Evolutionary conservation across 495 filamentous ascomycete species (phyloP).

Genomic region (Massariosphaeria phaeospora): DNA sequence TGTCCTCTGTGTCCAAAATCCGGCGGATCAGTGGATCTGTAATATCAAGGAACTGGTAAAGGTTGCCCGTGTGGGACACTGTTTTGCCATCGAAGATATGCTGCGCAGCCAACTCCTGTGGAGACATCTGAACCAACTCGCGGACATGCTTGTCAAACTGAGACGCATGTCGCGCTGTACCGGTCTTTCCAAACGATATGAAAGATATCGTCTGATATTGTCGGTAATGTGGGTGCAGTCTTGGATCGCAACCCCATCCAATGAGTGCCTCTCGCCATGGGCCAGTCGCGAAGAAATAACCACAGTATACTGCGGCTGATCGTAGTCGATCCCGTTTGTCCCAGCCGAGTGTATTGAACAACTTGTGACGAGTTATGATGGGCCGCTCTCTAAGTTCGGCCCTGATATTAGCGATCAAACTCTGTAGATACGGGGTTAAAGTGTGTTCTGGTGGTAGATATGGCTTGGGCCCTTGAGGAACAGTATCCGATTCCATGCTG

Average conservation of each 20-base stretch:
- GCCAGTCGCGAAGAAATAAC: slow-evolving; percentile 83
- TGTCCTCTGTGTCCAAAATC: slow-evolving; percentile 48
- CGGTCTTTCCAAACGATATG: slow-evolving; percentile 40
- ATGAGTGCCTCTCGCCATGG: slow-evolving; percentile 87
- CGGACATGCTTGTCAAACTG: background rate
- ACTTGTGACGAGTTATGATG: slow-evolving; percentile 76
- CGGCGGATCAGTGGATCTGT: slow-evolving; percentile 63
- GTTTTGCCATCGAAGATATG: slow-evolving; percentile 78
- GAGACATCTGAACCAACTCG: background rate
- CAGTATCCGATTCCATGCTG: slow-evolving; percentile 49
- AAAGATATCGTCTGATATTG: slow-evolving; percentile 87
- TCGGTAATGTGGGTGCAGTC: slow-evolving; percentile 65
- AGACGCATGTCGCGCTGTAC: background rate
- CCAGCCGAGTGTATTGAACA: slow-evolving; percentile 57
- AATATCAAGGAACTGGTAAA: slow-evolving; percentile 93
- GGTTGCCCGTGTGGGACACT: slow-evolving; percentile 67
- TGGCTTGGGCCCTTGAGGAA: slow-evolving; percentile 52
- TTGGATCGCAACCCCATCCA: slow-evolving; percentile 78
- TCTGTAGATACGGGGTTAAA: slow-evolving; percentile 50
- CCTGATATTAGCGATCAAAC: slow-evolving; percentile 55
- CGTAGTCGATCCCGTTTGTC: slow-evolving; percentile 52
- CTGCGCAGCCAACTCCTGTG: slow-evolving; percentile 31
- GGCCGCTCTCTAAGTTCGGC: slow-evolving; percentile 65
- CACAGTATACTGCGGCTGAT: slow-evolving; percentile 66
- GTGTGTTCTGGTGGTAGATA: slow-evolving; percentile 46